Percentiles rank a stretch among this genome's conserved stretches.
phyloP scores from a whole-genome alignment of 345 rosid genomes.

The Eucalyptus pumila region DNA sequence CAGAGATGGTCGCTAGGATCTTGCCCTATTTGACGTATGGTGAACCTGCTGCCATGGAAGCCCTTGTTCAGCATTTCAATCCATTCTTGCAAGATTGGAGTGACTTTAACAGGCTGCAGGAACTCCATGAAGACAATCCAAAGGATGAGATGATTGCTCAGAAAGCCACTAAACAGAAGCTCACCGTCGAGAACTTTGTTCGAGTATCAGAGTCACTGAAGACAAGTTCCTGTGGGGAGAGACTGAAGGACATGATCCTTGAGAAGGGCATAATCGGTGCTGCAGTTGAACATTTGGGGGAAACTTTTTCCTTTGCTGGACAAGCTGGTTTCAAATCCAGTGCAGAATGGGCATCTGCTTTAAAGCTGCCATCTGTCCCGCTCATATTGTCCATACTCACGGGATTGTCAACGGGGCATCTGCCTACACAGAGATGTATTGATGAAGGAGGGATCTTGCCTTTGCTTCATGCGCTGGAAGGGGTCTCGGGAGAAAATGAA shows the following conservation, averaged over 20 bases:
- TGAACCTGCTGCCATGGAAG: slow-evolving; percentile 99
- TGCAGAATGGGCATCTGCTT: slow-evolving; percentile 60
- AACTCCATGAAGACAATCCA: slow-evolving; percentile 54
- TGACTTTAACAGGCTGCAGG: slow-evolving; percentile 71
- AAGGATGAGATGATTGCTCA: slow-evolving; percentile 61
- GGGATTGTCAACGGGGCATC: slow-evolving; percentile 97
- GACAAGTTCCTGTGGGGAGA: slow-evolving; percentile 97
- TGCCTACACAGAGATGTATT: slow-evolving; percentile 75
- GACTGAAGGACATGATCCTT: slow-evolving; percentile 81
- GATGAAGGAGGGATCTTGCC: slow-evolving; percentile 77
- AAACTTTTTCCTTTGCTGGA: slow-evolving; percentile 62
- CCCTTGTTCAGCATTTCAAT: slow-evolving; percentile 79
- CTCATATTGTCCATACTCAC: slow-evolving; percentile 80
- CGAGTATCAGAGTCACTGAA: slow-evolving; percentile 94
- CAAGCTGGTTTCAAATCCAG: slow-evolving; percentile 74
- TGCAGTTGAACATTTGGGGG: slow-evolving; percentile 73
- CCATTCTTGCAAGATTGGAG: slow-evolving; percentile 86
- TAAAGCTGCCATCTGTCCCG: slow-evolving; percentile 86
- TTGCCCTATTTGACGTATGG: slow-evolving; percentile 97
- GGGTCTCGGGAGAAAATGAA: slow-evolving; percentile 91
- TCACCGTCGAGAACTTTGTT: slow-evolving; percentile 81
- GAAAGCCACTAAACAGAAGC: slow-evolving; percentile 68
- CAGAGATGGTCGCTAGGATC: slow-evolving; percentile 99
- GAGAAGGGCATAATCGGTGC: slow-evolving; percentile 76
- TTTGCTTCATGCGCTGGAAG: slow-evolving; percentile 89